These are phyloP conservation scores for Ascoidea rubescens DNA, from an alignment of 805 yeast genomes.

Conservation along the genomic window DNA sequence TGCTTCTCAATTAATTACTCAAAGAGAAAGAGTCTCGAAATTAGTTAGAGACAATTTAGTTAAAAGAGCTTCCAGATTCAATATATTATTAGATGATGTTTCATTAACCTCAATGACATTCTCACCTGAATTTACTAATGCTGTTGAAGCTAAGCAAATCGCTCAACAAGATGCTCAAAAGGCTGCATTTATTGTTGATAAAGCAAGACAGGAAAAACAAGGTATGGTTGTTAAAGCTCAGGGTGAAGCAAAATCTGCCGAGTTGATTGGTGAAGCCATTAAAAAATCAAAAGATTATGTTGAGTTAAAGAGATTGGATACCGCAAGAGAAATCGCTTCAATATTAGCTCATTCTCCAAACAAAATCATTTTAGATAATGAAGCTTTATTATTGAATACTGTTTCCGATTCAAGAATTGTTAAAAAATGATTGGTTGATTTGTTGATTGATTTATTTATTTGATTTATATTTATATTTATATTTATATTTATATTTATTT, in stretches of 20 bases:
- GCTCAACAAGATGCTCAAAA: slow-evolving; percentile 99
- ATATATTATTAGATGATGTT: slow-evolving; percentile 83
- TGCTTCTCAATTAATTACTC: slow-evolving; percentile 97
- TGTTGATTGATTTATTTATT: background rate
- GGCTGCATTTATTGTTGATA: slow-evolving; percentile 94
- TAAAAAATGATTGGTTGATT: background rate
- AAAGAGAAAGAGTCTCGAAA: slow-evolving; percentile 89
- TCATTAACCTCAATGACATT: slow-evolving; percentile 95
- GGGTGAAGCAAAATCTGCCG: slow-evolving; percentile 98
- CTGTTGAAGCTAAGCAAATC: slow-evolving; percentile 97
- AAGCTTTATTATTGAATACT: slow-evolving; percentile 82
- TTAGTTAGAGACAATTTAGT: slow-evolving; percentile 83
- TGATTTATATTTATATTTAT: background rate
- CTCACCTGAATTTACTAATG: slow-evolving; percentile 93
- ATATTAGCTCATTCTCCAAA: slow-evolving; percentile 82
- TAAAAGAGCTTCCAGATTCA: slow-evolving; percentile 84
- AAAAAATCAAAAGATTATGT: slow-evolving; percentile 93
- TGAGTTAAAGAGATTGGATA: slow-evolving; percentile 91
- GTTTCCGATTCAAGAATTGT: slow-evolving; percentile 54
- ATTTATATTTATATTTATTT: background rate
- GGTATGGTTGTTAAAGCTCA: slow-evolving; percentile 93
- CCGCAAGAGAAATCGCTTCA: slow-evolving; percentile 89
- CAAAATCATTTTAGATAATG: slow-evolving; percentile 82
- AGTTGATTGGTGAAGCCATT: slow-evolving; percentile 97
- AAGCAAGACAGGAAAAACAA: slow-evolving; percentile 95